Base-by-base conservation (phyloP, 169 alveolate species). In the Eimeria acervulina region DNA sequence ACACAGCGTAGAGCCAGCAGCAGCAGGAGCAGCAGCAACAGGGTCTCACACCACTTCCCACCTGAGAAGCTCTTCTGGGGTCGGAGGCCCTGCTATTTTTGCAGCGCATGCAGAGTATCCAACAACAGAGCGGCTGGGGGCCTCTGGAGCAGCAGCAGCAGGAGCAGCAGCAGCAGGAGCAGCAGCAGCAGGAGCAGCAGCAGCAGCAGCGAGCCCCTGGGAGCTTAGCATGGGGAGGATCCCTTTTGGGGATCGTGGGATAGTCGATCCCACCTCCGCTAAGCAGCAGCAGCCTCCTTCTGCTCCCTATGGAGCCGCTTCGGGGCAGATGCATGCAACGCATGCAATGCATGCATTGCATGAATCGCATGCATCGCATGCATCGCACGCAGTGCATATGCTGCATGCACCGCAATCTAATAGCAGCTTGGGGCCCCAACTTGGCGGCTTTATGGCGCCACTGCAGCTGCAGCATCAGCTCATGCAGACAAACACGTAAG, bases 381-480 rank as follows among this genome's bases (percentile, higher is more conserved):
- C 7, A 51, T 12, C 15, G 59, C 59, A 51, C 15, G 59, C 59
- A 51, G 59, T 51, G 59, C 47, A 4, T 31, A 42, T 42, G 21
- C 21, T 7, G 47, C 80, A 68, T 19, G 17, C 44, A 40, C 47
- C 74, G 36, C 88, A 76, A 51, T 28, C 83, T 28, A 26, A 15
- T 10, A 31, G 15, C 4, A 6, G 63, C 63, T 78, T 81, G 51
- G 68, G 90, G 72, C 74, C 74, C 74, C 47, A 68, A 33, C 7
- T 31, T 51, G 59, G 59, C 38, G 80, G 80, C 28, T 76, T 36
- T 42, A 28, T 42, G 12, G 87, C 87, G 21, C 87, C 87, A 2
- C 33, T 51, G 74, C 90, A 81, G 47, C 66, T 81, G 90, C 90
- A 81, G 72, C 90, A 81, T 44, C 72, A 81, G 42, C 90, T 81